phyloP scores from a whole-genome alignment of 2,329 filamentous ascomycete species.

The Zymoseptoria ardabiliae region DNA sequence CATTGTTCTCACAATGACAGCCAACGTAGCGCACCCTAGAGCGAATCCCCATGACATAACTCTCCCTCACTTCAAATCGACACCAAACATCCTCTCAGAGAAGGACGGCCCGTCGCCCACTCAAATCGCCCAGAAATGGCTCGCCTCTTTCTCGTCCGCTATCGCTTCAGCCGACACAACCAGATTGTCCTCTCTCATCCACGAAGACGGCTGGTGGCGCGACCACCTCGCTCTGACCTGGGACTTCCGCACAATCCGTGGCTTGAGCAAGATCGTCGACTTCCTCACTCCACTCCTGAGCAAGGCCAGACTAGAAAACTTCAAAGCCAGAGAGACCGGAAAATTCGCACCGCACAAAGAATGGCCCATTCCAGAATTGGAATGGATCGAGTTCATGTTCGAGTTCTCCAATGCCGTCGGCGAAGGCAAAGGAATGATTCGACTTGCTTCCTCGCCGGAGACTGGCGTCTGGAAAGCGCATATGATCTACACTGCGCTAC shows the following conservation, averaged over 20 bases:
- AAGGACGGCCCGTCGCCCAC: slow-evolving; percentile 12
- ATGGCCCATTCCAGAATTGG: slow-evolving; percentile 45
- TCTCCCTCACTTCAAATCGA: slow-evolving; percentile 22
- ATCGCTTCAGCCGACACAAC: slow-evolving; percentile 18
- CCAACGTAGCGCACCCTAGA: background rate
- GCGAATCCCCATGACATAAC: slow-evolving; percentile 21
- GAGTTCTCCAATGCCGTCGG: slow-evolving; percentile 49
- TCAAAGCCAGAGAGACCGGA: slow-evolving; percentile 39
- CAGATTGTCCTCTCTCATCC: slow-evolving; percentile 32
- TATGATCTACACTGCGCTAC: slow-evolving; percentile 55
- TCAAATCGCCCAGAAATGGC: slow-evolving; percentile 25
- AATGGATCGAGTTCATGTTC: slow-evolving; percentile 53
- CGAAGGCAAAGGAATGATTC: slow-evolving; percentile 48
- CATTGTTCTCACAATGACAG: background rate
- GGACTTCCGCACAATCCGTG: slow-evolving; percentile 49
- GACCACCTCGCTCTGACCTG: slow-evolving; percentile 52
- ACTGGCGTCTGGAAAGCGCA: slow-evolving; percentile 53
- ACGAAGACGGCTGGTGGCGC: slow-evolving; percentile 48
- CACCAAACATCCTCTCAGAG: slow-evolving; percentile 9
- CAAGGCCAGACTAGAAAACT: slow-evolving; percentile 28
- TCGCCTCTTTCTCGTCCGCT: slow-evolving; percentile 21
- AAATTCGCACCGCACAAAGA: slow-evolving; percentile 37
- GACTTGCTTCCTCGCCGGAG: slow-evolving; percentile 38
- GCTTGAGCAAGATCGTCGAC: slow-evolving; percentile 32
- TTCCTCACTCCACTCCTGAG: slow-evolving; percentile 34